Base-by-base conservation (phyloP, 768 basidiomycete genomes). In the Lanmaoa pseudosensibilis region DNA sequence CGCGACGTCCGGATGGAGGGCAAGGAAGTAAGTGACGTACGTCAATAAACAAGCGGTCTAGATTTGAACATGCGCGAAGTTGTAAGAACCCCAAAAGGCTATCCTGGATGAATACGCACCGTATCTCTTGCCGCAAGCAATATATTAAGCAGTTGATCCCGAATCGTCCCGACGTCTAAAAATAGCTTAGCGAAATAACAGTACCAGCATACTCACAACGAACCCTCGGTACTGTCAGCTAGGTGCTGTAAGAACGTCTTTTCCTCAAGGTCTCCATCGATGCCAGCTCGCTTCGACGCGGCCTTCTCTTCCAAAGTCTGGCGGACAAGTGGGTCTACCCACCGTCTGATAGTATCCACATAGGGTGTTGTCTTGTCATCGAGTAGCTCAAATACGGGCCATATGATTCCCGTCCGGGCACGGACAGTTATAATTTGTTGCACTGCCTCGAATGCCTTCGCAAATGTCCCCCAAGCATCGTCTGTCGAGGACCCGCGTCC, bases 81-180 rank as follows among this genome's bases (percentile, higher is more conserved):
- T 41, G 47, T 57, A 10, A 36, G 50, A 21, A 54, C 16, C 12
- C 25, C 30, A 32, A 37, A 41, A n/a, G 12, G 21, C 8, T 15
- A 40, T 43, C 33, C 1, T 51, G 32, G 32, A 23, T 43, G 52
- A 39, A 44, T 19, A 75, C 82, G 46, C 41, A 87, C 88, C 36
- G 91, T 92, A 72, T 94, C 91, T 52, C 91, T 74, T 23, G 88
- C 81, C 6, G 91, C 91, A 12, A 92, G 74, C 2, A 94, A 74
- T 69, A 92, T 83, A 65, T 83, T 92, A 46, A 92, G 77, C 13
- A 92, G 70, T 59, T 93, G 87, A 71, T 92, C 88, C 21, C 87
- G 83, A 52, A 94, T 88, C 41, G 84, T 68, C 9, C 81, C 75
- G 12, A 73, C 73, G 65, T 92, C 90, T 92, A 62, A 55, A 55